Evolutionary conservation across 2,329 filamentous ascomycete species (phyloP).

Genomic region (Talaromyces piceae): DNA sequence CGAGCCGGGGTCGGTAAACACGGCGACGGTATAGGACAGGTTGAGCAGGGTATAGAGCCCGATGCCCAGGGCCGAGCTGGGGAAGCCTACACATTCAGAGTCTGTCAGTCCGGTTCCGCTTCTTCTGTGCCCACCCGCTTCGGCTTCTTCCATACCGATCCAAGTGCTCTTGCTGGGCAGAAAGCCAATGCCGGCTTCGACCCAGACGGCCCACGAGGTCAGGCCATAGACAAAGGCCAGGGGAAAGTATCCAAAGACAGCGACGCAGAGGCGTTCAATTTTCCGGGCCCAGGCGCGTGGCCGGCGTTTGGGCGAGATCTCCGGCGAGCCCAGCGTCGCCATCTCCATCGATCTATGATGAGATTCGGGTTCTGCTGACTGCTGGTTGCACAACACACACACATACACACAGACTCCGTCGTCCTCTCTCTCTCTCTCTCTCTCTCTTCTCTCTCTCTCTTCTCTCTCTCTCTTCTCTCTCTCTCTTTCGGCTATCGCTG

Average conservation of each 20-base stretch:
- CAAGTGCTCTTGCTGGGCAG: constrained; percentile 41
- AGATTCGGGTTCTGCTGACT: no score
- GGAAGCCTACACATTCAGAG: constrained; percentile 21
- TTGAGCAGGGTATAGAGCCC: constrained; percentile 71
- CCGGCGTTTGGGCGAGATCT: constrained; percentile 35
- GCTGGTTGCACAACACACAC: no score
- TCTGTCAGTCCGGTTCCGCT: neutral
- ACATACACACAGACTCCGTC: no score
- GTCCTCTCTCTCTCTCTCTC: no score
- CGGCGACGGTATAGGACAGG: constrained; percentile 83
- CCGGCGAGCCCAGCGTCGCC: constrained; percentile 35
- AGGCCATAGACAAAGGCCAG: constrained; percentile 79
- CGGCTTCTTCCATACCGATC: no score
- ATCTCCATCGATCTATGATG: constrained; percentile 16
- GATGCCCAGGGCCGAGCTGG: constrained; percentile 57
- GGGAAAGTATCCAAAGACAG: constrained; percentile 73
- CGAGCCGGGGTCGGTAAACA: constrained; percentile 83
- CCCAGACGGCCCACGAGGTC: constrained; percentile 92
- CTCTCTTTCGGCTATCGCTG: neutral
- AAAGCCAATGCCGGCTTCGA: constrained; percentile 66
- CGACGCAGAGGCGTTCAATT: constrained; percentile 78
- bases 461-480: neutral
- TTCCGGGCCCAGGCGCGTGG: constrained; percentile 35
- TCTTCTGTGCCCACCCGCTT: no score
- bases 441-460: no score